phyloP scores from a whole-genome alignment of 495 filamentous ascomycete genomes.

The Echria macrotheca region DNA sequence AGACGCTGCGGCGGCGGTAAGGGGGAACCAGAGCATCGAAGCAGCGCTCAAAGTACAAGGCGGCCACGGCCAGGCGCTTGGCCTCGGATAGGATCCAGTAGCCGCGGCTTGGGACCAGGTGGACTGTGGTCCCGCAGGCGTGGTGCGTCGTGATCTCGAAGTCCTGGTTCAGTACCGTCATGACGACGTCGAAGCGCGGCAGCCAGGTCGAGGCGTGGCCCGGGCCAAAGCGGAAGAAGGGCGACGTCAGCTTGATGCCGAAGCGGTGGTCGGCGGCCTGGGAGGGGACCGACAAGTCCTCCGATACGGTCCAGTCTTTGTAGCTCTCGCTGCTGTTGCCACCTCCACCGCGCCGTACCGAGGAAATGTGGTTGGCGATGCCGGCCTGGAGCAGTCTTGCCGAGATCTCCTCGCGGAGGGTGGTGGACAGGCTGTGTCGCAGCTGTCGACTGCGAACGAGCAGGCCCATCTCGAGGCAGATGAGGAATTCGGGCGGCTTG shows the following conservation, averaged over 20 bases:
- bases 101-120: constrained; percentile 20
- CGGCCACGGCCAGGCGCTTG: constrained; percentile 20
- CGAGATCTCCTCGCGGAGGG: constrained; percentile 23
- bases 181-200: constrained; percentile 11
- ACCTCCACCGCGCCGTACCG: too few species aligned
- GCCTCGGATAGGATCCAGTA: constrained; percentile 18
- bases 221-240: constrained; percentile 21
- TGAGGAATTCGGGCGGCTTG: constrained; percentile 20
- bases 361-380: constrained; percentile 20
- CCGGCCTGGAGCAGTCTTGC: constrained; percentile 9
- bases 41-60: constrained; percentile 29
- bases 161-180: constrained; percentile 20
- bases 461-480: constrained; percentile 25
- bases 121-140: constrained; percentile 25
- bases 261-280: constrained; percentile 20
- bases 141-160: constrained; percentile 25
- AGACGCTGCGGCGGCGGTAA: constrained; percentile 20
- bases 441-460: constrained; percentile 23
- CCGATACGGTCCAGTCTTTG: constrained; percentile 22
- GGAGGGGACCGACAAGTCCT: constrained; percentile 17
- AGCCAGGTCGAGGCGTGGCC: constrained; percentile 14
- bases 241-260: constrained; percentile 26
- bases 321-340: neutral
- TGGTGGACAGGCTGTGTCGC: constrained; percentile 12
- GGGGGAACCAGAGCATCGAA: constrained; percentile 26